Evolutionary conservation across 495 filamentous ascomycete species (phyloP), one percentile per base, ranked within the genome.

Genomic region (Penicillium samsonianum): DNA sequence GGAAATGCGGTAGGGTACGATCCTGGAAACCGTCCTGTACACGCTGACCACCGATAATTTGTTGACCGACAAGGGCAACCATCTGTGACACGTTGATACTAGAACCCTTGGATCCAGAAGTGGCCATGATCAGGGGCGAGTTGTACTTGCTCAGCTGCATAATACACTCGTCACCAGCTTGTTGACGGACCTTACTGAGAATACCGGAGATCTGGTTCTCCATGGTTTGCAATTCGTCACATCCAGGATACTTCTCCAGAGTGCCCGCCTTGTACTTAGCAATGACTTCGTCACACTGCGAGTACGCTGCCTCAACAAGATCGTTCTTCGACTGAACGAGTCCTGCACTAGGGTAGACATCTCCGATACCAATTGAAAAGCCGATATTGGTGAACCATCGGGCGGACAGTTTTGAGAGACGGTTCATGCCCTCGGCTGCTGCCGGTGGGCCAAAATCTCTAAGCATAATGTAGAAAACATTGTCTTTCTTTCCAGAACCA

Each of bases 31-130:
- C 94, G 74, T 98, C 91, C 38, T 89, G 83, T 22, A 98, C 94
- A 85, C 94, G 93, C 64, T 89, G 86, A 50, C 91, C 91, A 38
- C 87, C 86, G 65, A 98, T 98, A 80, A 97, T 96, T 65, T 98
- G 94, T 71, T 98, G 94, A 57, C 94, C 94, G 62, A 98, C 94
- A 60, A 91, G 87, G 33, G 95, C 92, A 69, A 98, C 87, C 94
- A 98, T 98, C 77, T 98, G 94, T 23, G 95, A 93, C 47, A 98
- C 94, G 78, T 98, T 98, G 80, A 98, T 96, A 67, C 87, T 88
- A 2, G 91, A 96, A 65, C 94, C 87, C 73, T 98, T 98, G 37
- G 94, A 96, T 31, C 94, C 94, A 9, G 90, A 96, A 43, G 89
- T 95, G 45, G 94, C 94, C 94, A 98, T 98, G 77, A 96, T 88